phyloP scores from a whole-genome alignment of 2,329 filamentous ascomycete genomes.

The Sporothrix luriei region DNA sequence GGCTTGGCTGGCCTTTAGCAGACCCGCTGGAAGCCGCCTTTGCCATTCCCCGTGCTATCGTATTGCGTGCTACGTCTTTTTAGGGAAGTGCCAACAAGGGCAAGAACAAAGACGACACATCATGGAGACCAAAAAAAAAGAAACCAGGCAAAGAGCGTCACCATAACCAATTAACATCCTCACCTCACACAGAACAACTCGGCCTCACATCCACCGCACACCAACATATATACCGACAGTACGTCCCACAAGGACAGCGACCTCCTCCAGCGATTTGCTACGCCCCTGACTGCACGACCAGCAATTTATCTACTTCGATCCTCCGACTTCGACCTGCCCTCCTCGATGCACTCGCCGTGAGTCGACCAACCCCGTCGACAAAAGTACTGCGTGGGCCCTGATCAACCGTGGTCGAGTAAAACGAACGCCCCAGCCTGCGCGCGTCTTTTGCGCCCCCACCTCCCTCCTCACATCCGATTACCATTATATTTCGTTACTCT shows the following conservation, averaged over 20 bases:
- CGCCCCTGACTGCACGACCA: background rate
- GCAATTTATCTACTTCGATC: background rate
- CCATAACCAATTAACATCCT: background rate
- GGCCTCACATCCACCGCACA: background rate
- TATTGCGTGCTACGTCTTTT: slow-evolving; percentile 16
- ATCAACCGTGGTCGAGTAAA: background rate
- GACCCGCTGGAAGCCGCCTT: slow-evolving; percentile 23
- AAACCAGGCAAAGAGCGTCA: background rate
- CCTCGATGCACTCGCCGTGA: slow-evolving; percentile 10
- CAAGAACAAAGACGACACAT: slow-evolving; percentile 10
- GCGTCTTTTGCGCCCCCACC: background rate
- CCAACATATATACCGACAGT: background rate
- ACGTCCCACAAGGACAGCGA: background rate
- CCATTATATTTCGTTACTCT: background rate
- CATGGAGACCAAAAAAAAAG: background rate
- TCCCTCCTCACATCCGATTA: background rate
- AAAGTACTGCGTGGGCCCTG: background rate
- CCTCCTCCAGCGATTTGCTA: background rate
- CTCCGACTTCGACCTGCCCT: background rate
- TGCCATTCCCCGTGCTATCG: background rate
- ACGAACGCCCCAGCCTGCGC: background rate
- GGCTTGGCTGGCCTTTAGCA: background rate
- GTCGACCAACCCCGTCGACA: background rate
- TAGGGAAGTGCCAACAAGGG: slow-evolving; percentile 20
- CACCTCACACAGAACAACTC: background rate